phyloP scores from a whole-genome alignment of 2,329 filamentous ascomycete species.

The Dendryphion nanum region DNA sequence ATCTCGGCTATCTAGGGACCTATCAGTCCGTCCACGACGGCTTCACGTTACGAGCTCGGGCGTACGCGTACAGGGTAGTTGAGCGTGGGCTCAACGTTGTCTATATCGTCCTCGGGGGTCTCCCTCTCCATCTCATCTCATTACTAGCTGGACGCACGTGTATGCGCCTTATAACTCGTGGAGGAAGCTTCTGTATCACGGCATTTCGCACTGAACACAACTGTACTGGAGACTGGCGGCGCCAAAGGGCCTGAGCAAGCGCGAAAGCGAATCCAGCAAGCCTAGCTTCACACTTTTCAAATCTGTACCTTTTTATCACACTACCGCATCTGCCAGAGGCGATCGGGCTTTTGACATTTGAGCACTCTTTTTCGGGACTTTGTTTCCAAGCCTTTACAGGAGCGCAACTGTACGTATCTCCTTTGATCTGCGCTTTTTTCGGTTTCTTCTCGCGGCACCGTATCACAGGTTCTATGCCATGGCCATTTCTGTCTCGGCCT shows the following conservation, averaged over 20 bases:
- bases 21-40: no score
- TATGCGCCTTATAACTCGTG: no score
- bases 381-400: constrained; percentile 25
- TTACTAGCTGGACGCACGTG: constrained; percentile 20
- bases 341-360: constrained; percentile 36
- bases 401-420: constrained; percentile 43
- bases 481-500: constrained; percentile 10
- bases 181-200: background rate
- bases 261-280: constrained; percentile 16
- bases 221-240: constrained; percentile 24
- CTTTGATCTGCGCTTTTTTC: constrained; percentile 27
- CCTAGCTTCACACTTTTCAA: constrained; percentile 30
- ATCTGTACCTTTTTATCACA: constrained; percentile 37
- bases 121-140: constrained; percentile 9
- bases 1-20: no score
- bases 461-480: constrained; percentile 11
- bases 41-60: background rate
- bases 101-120: constrained; percentile 9
- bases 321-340: constrained; percentile 41
- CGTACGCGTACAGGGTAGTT: constrained; percentile 8
- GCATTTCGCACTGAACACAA: constrained; percentile 13
- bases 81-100: constrained; percentile 10
- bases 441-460: constrained; percentile 7
- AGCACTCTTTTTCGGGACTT: constrained; percentile 32
- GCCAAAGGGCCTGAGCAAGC: constrained; percentile 21